A percentile compares a stretch with the other conserved stretches of the same genome.
Conservation (phyloP, 768 basidiomycete species). For the Phaeolepiota aurea region DNA sequence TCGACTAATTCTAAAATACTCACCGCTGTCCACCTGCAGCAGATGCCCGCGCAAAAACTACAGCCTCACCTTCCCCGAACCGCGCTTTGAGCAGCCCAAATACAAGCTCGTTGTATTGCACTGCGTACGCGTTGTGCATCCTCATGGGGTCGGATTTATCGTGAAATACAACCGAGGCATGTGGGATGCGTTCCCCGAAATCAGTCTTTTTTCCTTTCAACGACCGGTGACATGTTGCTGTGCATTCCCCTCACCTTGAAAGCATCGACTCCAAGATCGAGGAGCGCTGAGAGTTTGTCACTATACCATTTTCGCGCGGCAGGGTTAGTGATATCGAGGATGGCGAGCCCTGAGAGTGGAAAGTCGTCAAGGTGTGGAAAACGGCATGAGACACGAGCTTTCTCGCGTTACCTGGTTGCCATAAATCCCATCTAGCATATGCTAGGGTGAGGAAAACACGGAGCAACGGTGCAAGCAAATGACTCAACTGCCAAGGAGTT, state of each 20-base stretch:
- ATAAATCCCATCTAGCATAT: slow-evolving; percentile 16
- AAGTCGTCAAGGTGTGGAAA: background rate
- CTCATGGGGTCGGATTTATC: slow-evolving; percentile 62
- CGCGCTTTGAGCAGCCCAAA: slow-evolving; percentile 50
- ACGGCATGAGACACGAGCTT: too few species aligned
- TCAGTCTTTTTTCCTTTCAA: slow-evolving; percentile 40
- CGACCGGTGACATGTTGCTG: background rate
- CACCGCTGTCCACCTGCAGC: slow-evolving; percentile 65
- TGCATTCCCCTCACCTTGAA: slow-evolving; percentile 48
- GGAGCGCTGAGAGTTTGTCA: slow-evolving; percentile 36
- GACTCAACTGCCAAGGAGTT: slow-evolving; percentile 61
- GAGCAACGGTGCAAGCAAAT: too few species aligned
- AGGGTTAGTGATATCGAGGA: slow-evolving; percentile 56
- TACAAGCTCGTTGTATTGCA: slow-evolving; percentile 64
- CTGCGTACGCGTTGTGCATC: slow-evolving; percentile 68
- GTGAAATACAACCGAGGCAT: slow-evolving; percentile 50
- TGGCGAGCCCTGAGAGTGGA: slow-evolving; percentile 28
- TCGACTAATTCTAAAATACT: slow-evolving; percentile 4
- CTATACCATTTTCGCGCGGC: slow-evolving; percentile 48
- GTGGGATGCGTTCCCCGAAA: slow-evolving; percentile 73
- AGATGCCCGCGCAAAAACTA: slow-evolving; percentile 61
- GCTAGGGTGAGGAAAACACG: slow-evolving; percentile 7
- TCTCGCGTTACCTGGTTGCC: slow-evolving; percentile 18
- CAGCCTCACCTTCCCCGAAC: slow-evolving; percentile 57
- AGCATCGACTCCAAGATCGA: slow-evolving; percentile 47